Base-by-base conservation (phyloP, 805 yeast genomes). In the Geotrichum ghanense region DNA sequence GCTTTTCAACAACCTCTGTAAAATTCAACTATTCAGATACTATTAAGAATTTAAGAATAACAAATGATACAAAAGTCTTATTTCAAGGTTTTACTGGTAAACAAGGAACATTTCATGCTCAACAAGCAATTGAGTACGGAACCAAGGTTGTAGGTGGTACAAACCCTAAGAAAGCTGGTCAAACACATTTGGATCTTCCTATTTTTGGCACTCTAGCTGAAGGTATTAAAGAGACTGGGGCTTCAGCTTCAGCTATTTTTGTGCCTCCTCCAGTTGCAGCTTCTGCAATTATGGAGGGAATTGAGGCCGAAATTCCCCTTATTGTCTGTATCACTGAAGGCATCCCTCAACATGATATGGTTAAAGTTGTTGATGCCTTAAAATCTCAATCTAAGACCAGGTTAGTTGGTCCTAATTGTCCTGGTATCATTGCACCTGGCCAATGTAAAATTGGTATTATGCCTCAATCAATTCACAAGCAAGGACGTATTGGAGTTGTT, bases 251-350 rank as follows among this genome's bases (percentile, higher is more conserved):
- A 37, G 98, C 95, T 59, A 86, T 92, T 67, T 92, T 92, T 63
- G 97, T 92, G 43, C 98, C 98, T 39, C 98, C 98, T 48, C 82
- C 95, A 52, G 81, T 88, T 58, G 98, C 98, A 43, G 98, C 98
- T 31, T 72, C 74, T 49, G 92, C 96, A 56, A 89, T 92, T 63
- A 92, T 82, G 74, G 98, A 92, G 72, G 96, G 98, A 57, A 85
- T 92, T 60, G 95, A 79, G 61, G 97, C 97, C 51, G 97, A 92
- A 74, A 81, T 92, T 55, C 83, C 90, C 22, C 75, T 92, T 55
- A 97, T 95, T 45, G 97, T 92, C 41, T 88, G 95, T 67, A 92
- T 92, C 68, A 89, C 98, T 50, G 98, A 92, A 71, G 98, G 98
- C 67, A 89, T 92, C 56, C 98, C 98, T 50, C 98, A 92, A 71